These are phyloP conservation scores for Aspergillus persii DNA, from an alignment of 2,329 filamentous ascomycete genomes.

Conservation along the genomic window DNA sequence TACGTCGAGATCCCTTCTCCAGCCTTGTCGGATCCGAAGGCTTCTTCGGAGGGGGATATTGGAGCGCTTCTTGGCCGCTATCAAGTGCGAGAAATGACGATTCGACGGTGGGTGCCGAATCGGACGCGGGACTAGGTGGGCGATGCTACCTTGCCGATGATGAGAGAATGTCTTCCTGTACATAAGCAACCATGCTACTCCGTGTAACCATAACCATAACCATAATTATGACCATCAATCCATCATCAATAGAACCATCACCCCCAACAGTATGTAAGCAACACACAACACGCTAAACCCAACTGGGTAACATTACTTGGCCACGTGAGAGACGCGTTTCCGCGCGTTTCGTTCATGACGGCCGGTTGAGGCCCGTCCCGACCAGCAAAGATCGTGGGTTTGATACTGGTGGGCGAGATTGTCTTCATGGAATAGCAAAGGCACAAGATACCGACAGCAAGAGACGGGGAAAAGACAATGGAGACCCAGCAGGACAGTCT, in stretches of 20 bases:
- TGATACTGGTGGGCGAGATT: not conserved
- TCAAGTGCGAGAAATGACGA: constrained; percentile 73
- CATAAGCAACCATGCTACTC: constrained; percentile 6
- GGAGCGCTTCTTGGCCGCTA: constrained; percentile 66
- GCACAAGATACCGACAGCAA: not conserved
- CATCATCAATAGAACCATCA: too few relatives aligned
- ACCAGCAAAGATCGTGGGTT: not conserved
- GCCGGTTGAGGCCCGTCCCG: not conserved
- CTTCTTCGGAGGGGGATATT: constrained; percentile 52
- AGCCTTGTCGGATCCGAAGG: constrained; percentile 35
- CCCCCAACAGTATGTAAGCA: too few relatives aligned
- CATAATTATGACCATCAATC: too few relatives aligned
- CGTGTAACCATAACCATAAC: not conserved
- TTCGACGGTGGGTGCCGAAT: constrained; percentile 83
- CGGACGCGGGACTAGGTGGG: constrained; percentile 61
- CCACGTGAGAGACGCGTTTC: constrained; percentile 33
- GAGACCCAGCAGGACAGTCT: constrained; percentile 42
- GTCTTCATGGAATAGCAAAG: not conserved
- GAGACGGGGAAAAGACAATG: constrained; percentile 20
- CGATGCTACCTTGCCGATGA: not conserved
- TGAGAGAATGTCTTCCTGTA: not conserved
- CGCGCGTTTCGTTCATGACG: constrained; percentile 24
- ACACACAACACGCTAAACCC: constrained; percentile 5
- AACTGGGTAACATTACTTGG: constrained; percentile 25
- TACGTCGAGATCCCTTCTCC: constrained; percentile 89